Evolutionary conservation across 495 filamentous ascomycete genomes (phyloP), one percentile per base, ranked within the genome.

Genomic region (Aspergillus sclerotiicarbonarius): DNA sequence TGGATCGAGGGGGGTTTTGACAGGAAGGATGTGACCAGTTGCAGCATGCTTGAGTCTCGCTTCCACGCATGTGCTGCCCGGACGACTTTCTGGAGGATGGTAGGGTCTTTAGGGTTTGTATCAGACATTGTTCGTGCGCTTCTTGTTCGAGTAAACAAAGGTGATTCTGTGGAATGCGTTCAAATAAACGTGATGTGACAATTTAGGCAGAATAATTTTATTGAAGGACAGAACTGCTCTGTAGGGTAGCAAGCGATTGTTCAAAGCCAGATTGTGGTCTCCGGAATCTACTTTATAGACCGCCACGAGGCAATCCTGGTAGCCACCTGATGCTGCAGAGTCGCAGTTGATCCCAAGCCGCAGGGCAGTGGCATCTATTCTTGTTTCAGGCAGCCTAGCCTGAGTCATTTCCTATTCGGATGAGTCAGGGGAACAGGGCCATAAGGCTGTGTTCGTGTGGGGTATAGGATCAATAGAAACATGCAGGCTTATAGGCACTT

Each of bases 11-110:
- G 53, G 15, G 68, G 71, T 41, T 66, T 68, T 51, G 67, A 69
- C 32, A 67, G 55, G 20, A 73, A 55, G 33, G 70, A 58, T 6
- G 70, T 72, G 32, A 71, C 53, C 59, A 71, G 63, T 9, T 61
- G 62, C 25, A 69, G 53, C 33, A 75, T 62, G 31, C 63, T 59
- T 16, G 71, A 74, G 33, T 71, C 65, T 7, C 67, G 68, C 35
- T 67, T 67, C 54, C 63, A 67, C 25, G 57, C 56, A 7, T 57
- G 59, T 19, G 56, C 47, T 20, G 60, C 43, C 8, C 47, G 54
- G 29, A 48, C 47, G 6, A 60, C 33, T 20, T 37, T 57, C 12
- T 57, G 45, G 18, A 62, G 47, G 25, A 57, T 39, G 15, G 58
- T 33, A 21, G 53, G 45, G 37, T 57, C 45, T 53, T 59, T 60